phyloP scores from a whole-genome alignment of 768 basidiomycete species.

The Chiua virens region DNA sequence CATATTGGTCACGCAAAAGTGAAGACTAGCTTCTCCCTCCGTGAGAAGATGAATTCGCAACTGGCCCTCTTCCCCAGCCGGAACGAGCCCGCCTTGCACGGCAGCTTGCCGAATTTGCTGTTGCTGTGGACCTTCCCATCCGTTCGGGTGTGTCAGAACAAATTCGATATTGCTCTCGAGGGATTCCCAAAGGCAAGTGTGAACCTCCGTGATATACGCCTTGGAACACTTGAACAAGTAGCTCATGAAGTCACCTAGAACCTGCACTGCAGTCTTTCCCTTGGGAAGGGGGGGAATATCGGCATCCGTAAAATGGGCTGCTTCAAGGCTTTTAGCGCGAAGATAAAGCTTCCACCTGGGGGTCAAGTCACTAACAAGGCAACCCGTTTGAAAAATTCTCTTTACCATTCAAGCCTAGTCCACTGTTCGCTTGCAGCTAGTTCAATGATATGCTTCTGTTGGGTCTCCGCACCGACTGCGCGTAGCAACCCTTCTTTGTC shows the following conservation, averaged over 20 bases:
- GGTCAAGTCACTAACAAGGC: no score
- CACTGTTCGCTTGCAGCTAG: slow-evolving; percentile 38
- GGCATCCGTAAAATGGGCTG: slow-evolving; percentile 22
- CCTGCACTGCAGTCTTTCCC: no score
- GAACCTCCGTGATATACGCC: slow-evolving; percentile 45
- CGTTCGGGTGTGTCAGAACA: slow-evolving; percentile 60
- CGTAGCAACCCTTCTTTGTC: slow-evolving; percentile 36
- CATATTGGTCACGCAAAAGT: slow-evolving; percentile 52
- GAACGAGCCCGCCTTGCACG: slow-evolving; percentile 49
- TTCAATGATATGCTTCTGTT: slow-evolving; percentile 32
- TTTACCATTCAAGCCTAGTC: slow-evolving; percentile 43
- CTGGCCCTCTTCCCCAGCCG: slow-evolving; percentile 35
- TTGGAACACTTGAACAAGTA: slow-evolving; percentile 45
- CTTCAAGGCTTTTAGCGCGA: slow-evolving; percentile 27
- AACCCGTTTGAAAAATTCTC: neutral
- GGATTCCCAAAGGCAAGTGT: slow-evolving; percentile 42
- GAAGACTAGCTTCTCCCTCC: slow-evolving; percentile 55
- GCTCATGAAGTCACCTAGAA: slow-evolving; percentile 40
- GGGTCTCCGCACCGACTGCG: slow-evolving; percentile 44
- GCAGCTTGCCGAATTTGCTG: slow-evolving; percentile 51
- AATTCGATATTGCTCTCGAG: slow-evolving; percentile 45
- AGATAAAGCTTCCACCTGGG: slow-evolving; percentile 38
- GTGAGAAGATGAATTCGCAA: slow-evolving; percentile 53
- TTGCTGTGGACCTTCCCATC: slow-evolving; percentile 62
- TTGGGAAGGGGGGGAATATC: no score